Conservation (phyloP, 2,329 filamentous ascomycete species). For the Colletotrichum somersetense region DNA sequence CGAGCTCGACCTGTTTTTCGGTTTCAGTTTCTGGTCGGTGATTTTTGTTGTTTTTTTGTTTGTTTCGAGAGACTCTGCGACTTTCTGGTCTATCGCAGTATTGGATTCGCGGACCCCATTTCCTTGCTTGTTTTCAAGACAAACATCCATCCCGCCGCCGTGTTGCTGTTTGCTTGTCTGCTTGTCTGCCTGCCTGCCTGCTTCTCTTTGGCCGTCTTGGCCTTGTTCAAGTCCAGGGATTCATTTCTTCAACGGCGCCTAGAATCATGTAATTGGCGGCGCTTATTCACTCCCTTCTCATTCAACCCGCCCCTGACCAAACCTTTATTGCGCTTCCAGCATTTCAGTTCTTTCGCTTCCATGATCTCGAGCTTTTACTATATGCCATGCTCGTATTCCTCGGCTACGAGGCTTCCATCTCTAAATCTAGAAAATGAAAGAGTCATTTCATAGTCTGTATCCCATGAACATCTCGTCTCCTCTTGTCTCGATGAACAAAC, state of each 20-base stretch:
- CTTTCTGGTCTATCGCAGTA: slow-evolving; percentile 1
- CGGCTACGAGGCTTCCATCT: neutral
- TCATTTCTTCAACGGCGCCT: neutral
- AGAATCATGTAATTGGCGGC: neutral
- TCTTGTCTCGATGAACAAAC: slow-evolving; percentile 5
- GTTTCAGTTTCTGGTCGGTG: neutral
- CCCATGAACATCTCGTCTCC: neutral
- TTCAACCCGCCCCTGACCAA: neutral
- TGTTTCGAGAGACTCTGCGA: neutral
- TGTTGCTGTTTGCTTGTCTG: neutral
- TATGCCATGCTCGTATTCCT: neutral
- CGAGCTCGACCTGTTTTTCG: neutral
- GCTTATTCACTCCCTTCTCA: neutral
- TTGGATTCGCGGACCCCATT: neutral
- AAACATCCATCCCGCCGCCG: neutral
- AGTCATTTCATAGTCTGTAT: slow-evolving; percentile 6
- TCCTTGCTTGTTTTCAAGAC: slow-evolving; percentile 13
- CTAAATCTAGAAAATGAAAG: slow-evolving; percentile 3
- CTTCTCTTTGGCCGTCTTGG: neutral
- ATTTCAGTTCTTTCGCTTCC: slow-evolving; percentile 2
- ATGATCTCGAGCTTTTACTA: neutral
- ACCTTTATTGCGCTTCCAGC: neutral
- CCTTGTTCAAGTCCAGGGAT: neutral
- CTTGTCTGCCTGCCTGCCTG: neutral
- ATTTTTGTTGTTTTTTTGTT: neutral